These are phyloP conservation scores for Xylaria scruposa DNA, from an alignment of 495 filamentous ascomycete species.

Conservation along the genomic window DNA sequence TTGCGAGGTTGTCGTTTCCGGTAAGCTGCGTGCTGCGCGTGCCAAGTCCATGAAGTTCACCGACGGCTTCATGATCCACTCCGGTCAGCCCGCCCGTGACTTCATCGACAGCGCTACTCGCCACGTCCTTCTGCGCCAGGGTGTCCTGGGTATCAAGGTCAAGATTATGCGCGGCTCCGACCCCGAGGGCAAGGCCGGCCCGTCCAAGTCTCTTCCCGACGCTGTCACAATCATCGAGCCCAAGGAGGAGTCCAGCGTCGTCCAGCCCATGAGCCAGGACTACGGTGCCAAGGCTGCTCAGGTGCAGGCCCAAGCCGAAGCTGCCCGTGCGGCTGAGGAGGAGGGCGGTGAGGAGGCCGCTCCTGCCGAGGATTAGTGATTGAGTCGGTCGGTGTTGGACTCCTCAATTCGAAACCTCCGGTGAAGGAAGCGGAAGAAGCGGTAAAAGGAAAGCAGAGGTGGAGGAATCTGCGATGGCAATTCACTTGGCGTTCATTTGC, in stretches of 20 bases:
- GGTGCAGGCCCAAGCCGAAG: constrained; percentile 71
- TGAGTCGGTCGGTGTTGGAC: constrained; percentile 45
- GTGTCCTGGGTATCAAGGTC: constrained; percentile 99
- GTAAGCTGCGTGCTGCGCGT: constrained; percentile 97
- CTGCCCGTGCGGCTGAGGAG: constrained; percentile 72
- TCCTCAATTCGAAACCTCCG: constrained; percentile 36
- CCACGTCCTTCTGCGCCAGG: constrained; percentile 98
- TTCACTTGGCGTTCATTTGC: constrained; percentile 42
- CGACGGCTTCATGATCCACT: constrained; percentile 99
- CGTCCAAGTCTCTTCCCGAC: constrained; percentile 95
- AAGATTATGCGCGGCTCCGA: constrained; percentile 99
- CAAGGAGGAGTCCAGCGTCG: constrained; percentile 95
- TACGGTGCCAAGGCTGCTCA: constrained; percentile 96
- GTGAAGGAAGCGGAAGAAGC: constrained; percentile 18
- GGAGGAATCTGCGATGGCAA: constrained; percentile 29
- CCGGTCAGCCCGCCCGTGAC: constrained; percentile 98
- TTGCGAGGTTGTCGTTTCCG: constrained; percentile 98
- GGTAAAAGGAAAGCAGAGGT: constrained; percentile 18
- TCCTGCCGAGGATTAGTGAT: constrained; percentile 58
- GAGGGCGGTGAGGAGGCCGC: constrained; percentile 59
- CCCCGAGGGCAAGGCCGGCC: constrained; percentile 98
- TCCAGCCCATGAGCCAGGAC: constrained; percentile 94
- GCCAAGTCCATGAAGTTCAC: constrained; percentile 99
- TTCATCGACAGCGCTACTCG: constrained; percentile 98
- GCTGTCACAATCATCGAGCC: constrained; percentile 99